Conservation (phyloP, 352 stramenopile genomes). For the Globisporangium spinosum region DNA sequence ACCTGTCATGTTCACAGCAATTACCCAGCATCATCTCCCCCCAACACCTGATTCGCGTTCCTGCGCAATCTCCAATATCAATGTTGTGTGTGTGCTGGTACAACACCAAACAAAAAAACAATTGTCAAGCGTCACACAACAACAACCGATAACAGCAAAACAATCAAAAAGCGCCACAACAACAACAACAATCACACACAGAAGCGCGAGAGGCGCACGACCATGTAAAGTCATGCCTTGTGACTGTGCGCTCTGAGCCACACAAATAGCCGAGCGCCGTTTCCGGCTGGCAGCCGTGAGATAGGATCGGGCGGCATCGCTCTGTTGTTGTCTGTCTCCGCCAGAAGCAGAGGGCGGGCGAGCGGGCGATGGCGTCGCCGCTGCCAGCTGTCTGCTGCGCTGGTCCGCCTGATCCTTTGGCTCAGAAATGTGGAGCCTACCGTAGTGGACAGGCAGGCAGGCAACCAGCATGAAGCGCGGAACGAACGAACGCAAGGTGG, state of each 20-base stretch:
- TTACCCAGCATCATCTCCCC: background rate
- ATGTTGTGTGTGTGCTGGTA: background rate
- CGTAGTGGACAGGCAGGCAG: background rate
- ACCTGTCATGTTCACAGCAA: background rate
- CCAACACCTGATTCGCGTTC: background rate
- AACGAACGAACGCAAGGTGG: conserved; percentile 16
- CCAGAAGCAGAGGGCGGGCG: background rate
- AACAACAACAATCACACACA: background rate
- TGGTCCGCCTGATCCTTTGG: background rate
- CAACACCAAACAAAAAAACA: background rate
- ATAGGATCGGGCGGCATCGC: conserved; percentile 3
- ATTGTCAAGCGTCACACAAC: background rate
- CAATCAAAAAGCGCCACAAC: background rate
- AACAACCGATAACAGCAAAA: background rate
- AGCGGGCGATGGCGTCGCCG: background rate
- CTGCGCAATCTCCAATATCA: background rate
- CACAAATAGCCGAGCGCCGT: background rate
- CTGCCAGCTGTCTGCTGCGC: background rate
- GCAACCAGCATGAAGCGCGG: conserved; percentile 14
- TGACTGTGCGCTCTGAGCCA: background rate
- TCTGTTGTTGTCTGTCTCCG: background rate
- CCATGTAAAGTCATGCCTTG: conserved; percentile 11
- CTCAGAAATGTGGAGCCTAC: background rate
- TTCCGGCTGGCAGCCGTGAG: conserved; percentile 6
- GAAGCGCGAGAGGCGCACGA: background rate